Conservation (phyloP, 2,329 filamentous ascomycete genomes). For the Curvularia spicifera region DNA sequence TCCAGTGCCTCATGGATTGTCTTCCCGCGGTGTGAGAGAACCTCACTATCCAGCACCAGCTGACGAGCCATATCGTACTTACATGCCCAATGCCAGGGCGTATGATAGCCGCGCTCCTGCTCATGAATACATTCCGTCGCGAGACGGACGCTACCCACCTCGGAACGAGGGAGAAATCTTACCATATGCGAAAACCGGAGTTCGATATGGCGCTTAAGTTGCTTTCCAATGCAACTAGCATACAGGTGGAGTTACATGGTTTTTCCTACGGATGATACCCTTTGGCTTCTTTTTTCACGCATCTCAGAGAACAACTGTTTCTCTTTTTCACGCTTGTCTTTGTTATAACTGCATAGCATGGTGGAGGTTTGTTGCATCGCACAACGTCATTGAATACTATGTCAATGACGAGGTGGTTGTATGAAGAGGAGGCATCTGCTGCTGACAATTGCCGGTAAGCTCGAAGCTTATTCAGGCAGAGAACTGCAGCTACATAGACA, state of each 20-base stretch:
- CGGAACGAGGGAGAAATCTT: slow-evolving; percentile 16
- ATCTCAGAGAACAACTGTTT: slow-evolving; percentile 12
- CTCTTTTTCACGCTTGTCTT: slow-evolving; percentile 4
- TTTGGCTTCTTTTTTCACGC: slow-evolving; percentile 25
- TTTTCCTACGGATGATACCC: slow-evolving; percentile 36
- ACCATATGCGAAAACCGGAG: slow-evolving; percentile 20
- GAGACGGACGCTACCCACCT: slow-evolving; percentile 16
- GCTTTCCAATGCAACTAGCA: slow-evolving; percentile 16
- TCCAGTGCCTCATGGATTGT: slow-evolving; percentile 21
- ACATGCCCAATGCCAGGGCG: slow-evolving; percentile 21
- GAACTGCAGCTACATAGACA: slow-evolving; percentile 2
- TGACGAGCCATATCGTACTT: slow-evolving; percentile 19
- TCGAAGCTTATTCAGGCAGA: background rate
- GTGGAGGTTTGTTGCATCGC: background rate
- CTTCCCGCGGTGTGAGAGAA: slow-evolving; percentile 25
- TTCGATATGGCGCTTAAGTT: slow-evolving; percentile 25
- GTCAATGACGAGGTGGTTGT: background rate
- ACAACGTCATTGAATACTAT: background rate
- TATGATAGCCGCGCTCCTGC: slow-evolving; percentile 22
- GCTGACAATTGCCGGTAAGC: background rate
- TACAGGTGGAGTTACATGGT: slow-evolving; percentile 21
- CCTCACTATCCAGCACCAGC: slow-evolving; percentile 24
- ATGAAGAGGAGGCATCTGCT: background rate
- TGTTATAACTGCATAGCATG: slow-evolving; percentile 5
- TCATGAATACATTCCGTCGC: slow-evolving; percentile 20